Percentiles rank a stretch among this genome's conserved stretches.
phyloP scores from a whole-genome alignment of 345 rosid genomes.

The Excoecaria agallocha region DNA sequence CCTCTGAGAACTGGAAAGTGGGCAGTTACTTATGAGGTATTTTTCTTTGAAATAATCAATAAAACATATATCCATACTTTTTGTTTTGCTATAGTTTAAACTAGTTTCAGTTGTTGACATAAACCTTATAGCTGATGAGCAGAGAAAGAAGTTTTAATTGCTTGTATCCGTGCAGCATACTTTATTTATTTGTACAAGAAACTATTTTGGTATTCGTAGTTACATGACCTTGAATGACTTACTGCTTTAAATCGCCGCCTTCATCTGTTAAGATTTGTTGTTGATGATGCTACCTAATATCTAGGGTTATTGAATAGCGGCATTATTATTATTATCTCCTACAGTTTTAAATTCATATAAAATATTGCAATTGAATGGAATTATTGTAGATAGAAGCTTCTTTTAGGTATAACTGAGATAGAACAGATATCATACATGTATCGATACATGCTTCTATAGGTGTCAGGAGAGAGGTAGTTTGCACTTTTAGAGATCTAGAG shows the following conservation, averaged over 20 bases:
- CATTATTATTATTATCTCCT: too few species aligned
- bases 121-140: not conserved
- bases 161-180: not conserved
- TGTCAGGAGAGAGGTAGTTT: not conserved
- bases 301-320: too few species aligned
- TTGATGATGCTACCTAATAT: too few species aligned
- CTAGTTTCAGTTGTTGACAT: too few species aligned
- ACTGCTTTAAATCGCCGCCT: not conserved
- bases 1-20: conserved; percentile 91
- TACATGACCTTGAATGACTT: not conserved
- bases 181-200: too few species aligned
- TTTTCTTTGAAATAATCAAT: not conserved
- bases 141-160: not conserved
- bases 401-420: too few species aligned
- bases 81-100: not conserved
- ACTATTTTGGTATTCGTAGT: too few species aligned
- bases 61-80: not conserved
- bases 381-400: too few species aligned
- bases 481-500: not conserved
- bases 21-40: conserved; percentile 95
- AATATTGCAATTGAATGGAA: too few species aligned
- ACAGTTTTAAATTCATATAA: too few species aligned
- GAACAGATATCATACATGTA: too few species aligned
- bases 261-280: not conserved
- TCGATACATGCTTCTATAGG: not conserved